Evolutionary conservation across 176 grass and related monocot species (phyloP), one percentile per base, ranked within the genome.

Genomic region (Musa beccarii): DNA sequence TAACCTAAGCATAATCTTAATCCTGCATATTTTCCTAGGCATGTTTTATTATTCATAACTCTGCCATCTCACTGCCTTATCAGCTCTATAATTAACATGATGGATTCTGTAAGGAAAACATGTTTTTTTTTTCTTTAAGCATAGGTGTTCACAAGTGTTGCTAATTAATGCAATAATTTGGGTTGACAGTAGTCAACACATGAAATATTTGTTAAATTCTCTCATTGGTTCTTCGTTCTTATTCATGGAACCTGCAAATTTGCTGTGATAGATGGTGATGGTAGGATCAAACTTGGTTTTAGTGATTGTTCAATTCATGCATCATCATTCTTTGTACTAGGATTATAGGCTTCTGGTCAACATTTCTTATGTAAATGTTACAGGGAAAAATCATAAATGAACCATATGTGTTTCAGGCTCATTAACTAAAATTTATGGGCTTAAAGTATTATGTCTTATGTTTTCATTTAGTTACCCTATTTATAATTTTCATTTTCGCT

Each of bases 401-500:
- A 43, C 34, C 34, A 43, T 43, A 43, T 43, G 34, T 43, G 34
- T 43, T 43, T 43, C 34, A 43, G 34, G 34, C 6, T 43, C 34
- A 43, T 43, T 5, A 43, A 43, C 3, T 43, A 43, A 43, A 43
- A 43, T 6, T 43, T 5, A 22, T 61, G 17, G 13, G 28, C 26
- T 8, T 51, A 5, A n/a, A 20, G 21, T 49, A 19, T 7, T 9
- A 51, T 69, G 16, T 19, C 50, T 68, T 68, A 72, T 80, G 11
- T 24, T n/a, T 72, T 28, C 52, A 10, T 20, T 73, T 59, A 19
- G 24, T 54, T 73, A 19, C 20, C 21, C n/a, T 19, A 28, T 63
- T 10, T 74, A 79, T 69, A 43, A 54, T 53, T 43, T 66, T 78
- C 53, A 74, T 22, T 14, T 13, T 59, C 49, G n/a, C 26, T 17